phyloP scores from a whole-genome alignment of 805 yeast genomes.

The Millerozyma acaciae region DNA sequence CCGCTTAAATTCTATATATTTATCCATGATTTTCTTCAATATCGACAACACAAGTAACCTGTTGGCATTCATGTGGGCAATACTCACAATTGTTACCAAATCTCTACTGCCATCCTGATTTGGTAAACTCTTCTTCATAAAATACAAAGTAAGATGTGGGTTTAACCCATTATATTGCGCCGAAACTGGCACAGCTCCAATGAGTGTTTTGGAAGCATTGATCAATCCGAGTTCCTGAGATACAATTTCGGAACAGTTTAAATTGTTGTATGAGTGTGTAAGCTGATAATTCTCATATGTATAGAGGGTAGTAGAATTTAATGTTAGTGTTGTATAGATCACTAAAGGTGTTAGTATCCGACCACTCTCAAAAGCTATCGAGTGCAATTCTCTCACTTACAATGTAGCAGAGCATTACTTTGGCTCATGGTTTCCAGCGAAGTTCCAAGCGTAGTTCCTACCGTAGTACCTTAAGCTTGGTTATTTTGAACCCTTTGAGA shows the following conservation, averaged over 20 bases:
- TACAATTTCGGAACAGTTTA: slow-evolving; percentile 52
- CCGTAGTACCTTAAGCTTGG: too few species aligned
- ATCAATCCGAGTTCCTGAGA: slow-evolving; percentile 53
- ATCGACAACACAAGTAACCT: slow-evolving; percentile 45
- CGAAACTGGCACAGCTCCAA: slow-evolving; percentile 33
- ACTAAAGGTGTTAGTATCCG: slow-evolving; percentile 29
- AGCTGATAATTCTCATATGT: slow-evolving; percentile 51
- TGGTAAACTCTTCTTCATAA: slow-evolving; percentile 42
- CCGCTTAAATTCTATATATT: slow-evolving; percentile 41
- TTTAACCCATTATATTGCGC: slow-evolving; percentile 23
- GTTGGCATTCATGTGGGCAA: slow-evolving; percentile 43
- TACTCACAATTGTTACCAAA: slow-evolving; percentile 48
- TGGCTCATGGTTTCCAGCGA: too few species aligned
- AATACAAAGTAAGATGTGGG: slow-evolving; percentile 37
- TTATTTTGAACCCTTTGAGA: too few species aligned
- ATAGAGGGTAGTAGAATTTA: slow-evolving; percentile 57
- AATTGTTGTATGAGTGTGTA: slow-evolving; percentile 35
- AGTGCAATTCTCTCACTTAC: too few species aligned
- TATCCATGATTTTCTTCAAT: slow-evolving; percentile 48
- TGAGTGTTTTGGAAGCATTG: slow-evolving; percentile 43
- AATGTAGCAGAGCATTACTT: too few species aligned
- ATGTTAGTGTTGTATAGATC: slow-evolving; percentile 45
- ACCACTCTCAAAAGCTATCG: too few species aligned
- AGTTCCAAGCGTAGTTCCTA: too few species aligned
- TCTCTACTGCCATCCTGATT: slow-evolving; percentile 45